phyloP scores from a whole-genome alignment of 108 stramenopile species.

The Skeletonema costatum region DNA sequence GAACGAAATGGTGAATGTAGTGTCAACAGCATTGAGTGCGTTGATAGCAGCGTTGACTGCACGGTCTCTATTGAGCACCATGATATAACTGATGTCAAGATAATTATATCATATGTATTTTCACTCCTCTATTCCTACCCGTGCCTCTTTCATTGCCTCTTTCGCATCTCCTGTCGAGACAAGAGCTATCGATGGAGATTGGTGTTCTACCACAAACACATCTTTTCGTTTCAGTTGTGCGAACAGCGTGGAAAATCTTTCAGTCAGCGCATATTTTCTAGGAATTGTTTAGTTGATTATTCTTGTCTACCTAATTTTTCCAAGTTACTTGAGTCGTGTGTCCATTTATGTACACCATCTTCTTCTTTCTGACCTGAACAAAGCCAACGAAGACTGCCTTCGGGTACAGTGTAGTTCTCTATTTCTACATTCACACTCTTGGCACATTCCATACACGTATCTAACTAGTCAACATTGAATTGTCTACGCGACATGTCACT shows the following conservation, averaged over 20 bases:
- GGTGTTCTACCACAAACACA: no score
- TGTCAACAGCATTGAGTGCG: constrained; percentile 25
- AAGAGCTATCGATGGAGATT: neutral
- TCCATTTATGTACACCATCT: neutral
- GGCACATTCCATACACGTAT: neutral
- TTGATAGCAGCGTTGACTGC: constrained; percentile 20
- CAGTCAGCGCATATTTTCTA: neutral
- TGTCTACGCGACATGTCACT: no score
- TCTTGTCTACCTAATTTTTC: neutral
- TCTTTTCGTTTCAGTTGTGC: no score
- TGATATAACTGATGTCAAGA: neutral
- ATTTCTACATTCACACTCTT: neutral
- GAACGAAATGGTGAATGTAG: constrained; percentile 40
- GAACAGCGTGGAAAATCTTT: no score
- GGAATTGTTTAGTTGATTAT: neutral
- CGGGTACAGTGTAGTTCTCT: neutral
- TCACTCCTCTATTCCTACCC: no score
- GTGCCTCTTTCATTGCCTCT: no score
- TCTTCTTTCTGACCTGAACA: neutral
- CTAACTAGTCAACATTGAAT: neutral
- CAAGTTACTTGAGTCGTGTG: neutral
- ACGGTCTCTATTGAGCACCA: constrained; percentile 7
- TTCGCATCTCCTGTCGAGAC: neutral
- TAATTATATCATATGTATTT: no score
- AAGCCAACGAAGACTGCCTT: neutral